Base-by-base conservation (phyloP, 225 moss, liverwort and hornwort genomes). In the Sphagnum contortum region DNA sequence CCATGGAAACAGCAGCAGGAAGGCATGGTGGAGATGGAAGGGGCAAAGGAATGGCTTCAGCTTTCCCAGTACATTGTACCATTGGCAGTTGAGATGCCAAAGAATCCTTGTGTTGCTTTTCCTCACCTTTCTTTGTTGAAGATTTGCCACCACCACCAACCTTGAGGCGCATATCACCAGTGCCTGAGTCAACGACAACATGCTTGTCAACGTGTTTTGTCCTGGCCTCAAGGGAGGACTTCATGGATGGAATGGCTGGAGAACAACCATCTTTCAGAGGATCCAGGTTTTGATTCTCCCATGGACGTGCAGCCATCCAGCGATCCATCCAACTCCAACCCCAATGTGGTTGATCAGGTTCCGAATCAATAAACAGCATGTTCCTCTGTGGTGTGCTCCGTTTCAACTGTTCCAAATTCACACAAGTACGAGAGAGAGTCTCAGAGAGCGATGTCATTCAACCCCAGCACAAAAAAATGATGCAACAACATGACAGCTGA, bases 311-410 rank as follows among this genome's bases (percentile, higher is more conserved):
- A 75, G 94, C 85, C 94, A 94, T 94, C 94, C 94, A 94, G 52
- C 94, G 89, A 69, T 94, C 94, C 67, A 94, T 81, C 94, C 94
- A 94, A 67, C 89, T 94, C 94, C 94, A 94, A 5, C 94, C 94
- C 94, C 94, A 94, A 71, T 94, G 94, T 48, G 94, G 91, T 73
- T 91, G 94, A 77, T 94, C 89, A 57, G 94, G 91, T 70, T 94
- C 94, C 65, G 83, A 89, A 49, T 94, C 91, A 59, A 91, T 91
- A 54, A 82, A 94, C 59, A 94, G 80, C 74, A 73, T 75, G 62
- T 84, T 87, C 59, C 87, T 84, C 70, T 89, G 91, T 9, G 88
- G 89, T 48, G 94, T 68, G 63, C 87, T 87, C 74, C 94, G 80
- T 76, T 90, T 84, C 66, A 88, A 66, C 94, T 94, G 70, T 82